Evolutionary conservation across 1,284 basidiomycete species (phyloP).

Genomic region (Ganoderma lingzhi): DNA sequence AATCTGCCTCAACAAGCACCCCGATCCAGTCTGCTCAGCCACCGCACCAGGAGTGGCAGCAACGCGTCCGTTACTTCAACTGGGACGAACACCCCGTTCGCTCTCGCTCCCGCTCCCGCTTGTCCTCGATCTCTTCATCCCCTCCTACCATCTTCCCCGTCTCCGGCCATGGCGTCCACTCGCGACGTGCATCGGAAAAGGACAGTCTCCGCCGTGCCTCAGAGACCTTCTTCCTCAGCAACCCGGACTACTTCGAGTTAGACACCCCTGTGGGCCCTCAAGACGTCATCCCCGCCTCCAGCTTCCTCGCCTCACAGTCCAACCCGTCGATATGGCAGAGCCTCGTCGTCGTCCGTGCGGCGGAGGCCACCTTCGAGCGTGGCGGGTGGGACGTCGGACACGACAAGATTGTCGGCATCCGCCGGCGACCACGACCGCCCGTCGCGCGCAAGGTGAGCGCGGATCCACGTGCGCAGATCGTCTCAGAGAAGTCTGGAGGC

Average conservation of each 20-base stretch:
- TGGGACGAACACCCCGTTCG: slow-evolving; percentile 51
- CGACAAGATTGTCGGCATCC: slow-evolving; percentile 66
- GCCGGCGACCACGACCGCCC: slow-evolving; percentile 63
- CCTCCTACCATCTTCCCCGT: slow-evolving; percentile 69
- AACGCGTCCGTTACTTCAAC: slow-evolving; percentile 53
- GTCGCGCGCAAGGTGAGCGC: slow-evolving; percentile 40
- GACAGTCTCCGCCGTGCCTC: slow-evolving; percentile 58
- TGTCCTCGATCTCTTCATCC: slow-evolving; percentile 46
- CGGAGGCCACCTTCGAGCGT: slow-evolving; percentile 69
- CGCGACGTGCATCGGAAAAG: slow-evolving; percentile 73
- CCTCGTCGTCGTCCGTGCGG: slow-evolving; percentile 60
- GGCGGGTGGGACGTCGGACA: slow-evolving; percentile 76
- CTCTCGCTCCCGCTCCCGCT: slow-evolving; percentile 55
- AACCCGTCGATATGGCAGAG: slow-evolving; percentile 57
- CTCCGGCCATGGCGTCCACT: slow-evolving; percentile 80
- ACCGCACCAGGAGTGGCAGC: slow-evolving; percentile 68
- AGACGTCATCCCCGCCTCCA: slow-evolving; percentile 45
- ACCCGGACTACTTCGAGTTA: slow-evolving; percentile 58
- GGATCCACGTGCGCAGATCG: slow-evolving; percentile 27
- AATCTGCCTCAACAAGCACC: slow-evolving; percentile 50
- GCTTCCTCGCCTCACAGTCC: slow-evolving; percentile 38
- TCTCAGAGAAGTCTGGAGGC: slow-evolving; percentile 47
- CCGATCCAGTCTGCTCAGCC: slow-evolving; percentile 52
- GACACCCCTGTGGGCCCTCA: slow-evolving; percentile 49
- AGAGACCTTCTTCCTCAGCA: slow-evolving; percentile 58